phyloP scores from a whole-genome alignment of 73 alveolate species.

The Paramecium sexaurelia region DNA sequence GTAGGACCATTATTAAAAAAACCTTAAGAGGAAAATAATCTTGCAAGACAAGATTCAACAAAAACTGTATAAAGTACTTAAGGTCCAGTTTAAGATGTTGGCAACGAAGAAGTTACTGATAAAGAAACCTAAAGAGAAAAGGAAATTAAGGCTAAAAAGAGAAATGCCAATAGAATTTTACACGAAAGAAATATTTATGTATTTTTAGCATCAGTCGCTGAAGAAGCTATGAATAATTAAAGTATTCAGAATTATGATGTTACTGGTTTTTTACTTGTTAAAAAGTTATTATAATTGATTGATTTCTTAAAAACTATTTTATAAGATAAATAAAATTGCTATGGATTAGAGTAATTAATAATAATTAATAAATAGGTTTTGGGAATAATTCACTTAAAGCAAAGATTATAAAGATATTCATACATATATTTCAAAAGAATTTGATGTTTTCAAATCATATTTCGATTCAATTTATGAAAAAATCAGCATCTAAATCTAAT shows the following conservation, averaged over 20 bases:
- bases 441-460: conserved; percentile 61
- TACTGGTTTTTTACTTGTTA: conserved; percentile 55
- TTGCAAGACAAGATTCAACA: background rate
- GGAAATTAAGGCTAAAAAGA: conserved; percentile 60
- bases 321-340: conserved; percentile 56
- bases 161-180: conserved; percentile 66
- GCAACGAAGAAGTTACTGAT: conserved; percentile 58
- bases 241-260: conserved; percentile 44
- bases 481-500: background rate
- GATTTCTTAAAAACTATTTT: conserved; percentile 45
- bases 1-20: conserved; percentile 57
- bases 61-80: background rate
- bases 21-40: conserved; percentile 41
- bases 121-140: conserved; percentile 62
- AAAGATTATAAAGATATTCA: conserved; percentile 67
- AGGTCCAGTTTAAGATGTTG: background rate
- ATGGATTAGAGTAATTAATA: conserved; percentile 32
- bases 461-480: conserved; percentile 63
- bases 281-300: conserved; percentile 39
- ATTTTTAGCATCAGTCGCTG: conserved; percentile 70
- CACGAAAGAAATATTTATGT: conserved; percentile 70
- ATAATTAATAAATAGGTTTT: background rate
- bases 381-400: conserved; percentile 62
- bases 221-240: conserved; percentile 66
- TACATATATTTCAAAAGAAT: conserved; percentile 60